Percentiles rank a stretch among this genome's conserved stretches.
These are phyloP conservation scores for Hyphopichia buzzinii DNA, from an alignment of 1,139 yeast species.

Conservation along the genomic window DNA sequence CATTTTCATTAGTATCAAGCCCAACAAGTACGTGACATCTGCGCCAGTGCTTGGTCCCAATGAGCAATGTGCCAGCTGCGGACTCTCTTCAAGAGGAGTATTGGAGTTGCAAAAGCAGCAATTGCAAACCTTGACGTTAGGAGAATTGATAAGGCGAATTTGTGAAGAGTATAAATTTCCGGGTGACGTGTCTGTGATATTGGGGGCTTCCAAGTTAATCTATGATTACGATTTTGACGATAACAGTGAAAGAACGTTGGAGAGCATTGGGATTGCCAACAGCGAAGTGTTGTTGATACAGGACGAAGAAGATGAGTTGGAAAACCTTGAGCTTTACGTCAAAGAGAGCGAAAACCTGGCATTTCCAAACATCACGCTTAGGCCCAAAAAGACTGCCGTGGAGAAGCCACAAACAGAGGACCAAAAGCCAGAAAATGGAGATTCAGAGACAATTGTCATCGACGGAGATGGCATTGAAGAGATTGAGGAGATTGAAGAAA, in stretches of 20 bases:
- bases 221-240: conserved; percentile 92
- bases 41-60: conserved; percentile 63
- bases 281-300: conserved; percentile 68
- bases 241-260: conserved; percentile 50
- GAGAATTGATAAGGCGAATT: conserved; percentile 46
- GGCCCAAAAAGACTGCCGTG: conserved; percentile 14
- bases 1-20: conserved; percentile 65
- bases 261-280: conserved; percentile 52
- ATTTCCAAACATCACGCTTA: conserved; percentile 10
- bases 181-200: conserved; percentile 65
- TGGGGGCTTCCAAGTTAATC: conserved; percentile 59
- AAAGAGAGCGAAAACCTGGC: conserved; percentile 16
- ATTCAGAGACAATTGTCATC: conserved; percentile 11
- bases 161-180: conserved; percentile 51
- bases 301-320: conserved; percentile 73
- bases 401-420: background rate
- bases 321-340: conserved; percentile 68
- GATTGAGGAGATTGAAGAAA: too few relatives aligned
- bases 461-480: conserved; percentile 7
- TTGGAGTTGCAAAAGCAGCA: conserved; percentile 16
- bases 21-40: conserved; percentile 67
- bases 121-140: conserved; percentile 21
- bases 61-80: conserved; percentile 71
- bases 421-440: conserved; percentile 12
- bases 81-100: conserved; percentile 54